phyloP scores from a whole-genome alignment of 345 rosid genomes.

The Populus davidiana region DNA sequence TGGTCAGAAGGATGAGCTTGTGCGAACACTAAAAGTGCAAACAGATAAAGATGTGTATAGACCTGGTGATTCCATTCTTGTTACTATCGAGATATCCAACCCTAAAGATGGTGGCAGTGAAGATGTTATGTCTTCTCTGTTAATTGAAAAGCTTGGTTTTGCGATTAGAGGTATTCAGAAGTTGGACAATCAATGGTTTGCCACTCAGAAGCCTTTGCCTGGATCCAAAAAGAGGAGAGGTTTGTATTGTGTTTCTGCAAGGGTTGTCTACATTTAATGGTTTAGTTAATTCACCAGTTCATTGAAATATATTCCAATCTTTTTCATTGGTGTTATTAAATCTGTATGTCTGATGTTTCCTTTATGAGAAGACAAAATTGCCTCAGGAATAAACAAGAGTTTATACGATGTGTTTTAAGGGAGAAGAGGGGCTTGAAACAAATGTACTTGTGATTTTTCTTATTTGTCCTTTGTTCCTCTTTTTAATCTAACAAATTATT shows the following conservation, averaged over 20 bases:
- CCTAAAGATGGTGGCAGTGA: slow-evolving; percentile 25
- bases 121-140: slow-evolving; percentile 34
- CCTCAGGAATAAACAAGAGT: no score
- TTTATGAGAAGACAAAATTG: neutral
- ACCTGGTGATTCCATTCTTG: slow-evolving; percentile 71
- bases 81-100: slow-evolving; percentile 62
- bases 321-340: neutral
- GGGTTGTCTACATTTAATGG: neutral
- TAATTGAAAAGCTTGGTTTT: slow-evolving; percentile 75
- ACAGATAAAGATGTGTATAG: slow-evolving; percentile 79
- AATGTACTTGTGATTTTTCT: neutral
- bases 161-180: slow-evolving; percentile 83
- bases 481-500: neutral
- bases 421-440: neutral
- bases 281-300: neutral
- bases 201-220: slow-evolving; percentile 59
- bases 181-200: slow-evolving; percentile 78
- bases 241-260: slow-evolving; percentile 13
- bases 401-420: no score
- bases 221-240: slow-evolving; percentile 74
- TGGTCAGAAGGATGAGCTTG: slow-evolving; percentile 25
- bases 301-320: neutral
- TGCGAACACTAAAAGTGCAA: slow-evolving; percentile 52
- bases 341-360: neutral
- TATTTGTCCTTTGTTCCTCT: neutral